Evolutionary conservation across 2,329 filamentous ascomycete species (phyloP).

Genomic region (Cordyceps javanica): DNA sequence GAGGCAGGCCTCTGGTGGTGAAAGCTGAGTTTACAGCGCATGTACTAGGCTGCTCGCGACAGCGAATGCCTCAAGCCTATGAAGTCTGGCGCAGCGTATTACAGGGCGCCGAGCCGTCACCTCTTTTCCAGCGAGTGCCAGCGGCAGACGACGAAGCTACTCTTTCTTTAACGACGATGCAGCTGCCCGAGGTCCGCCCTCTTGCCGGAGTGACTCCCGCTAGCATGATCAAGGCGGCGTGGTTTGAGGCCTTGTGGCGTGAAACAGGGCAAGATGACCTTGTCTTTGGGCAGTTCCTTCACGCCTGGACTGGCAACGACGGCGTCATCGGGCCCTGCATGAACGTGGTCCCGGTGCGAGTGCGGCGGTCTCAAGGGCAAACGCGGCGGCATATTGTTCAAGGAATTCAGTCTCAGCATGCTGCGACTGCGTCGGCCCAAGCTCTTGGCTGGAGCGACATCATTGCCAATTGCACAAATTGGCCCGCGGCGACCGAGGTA

Average conservation of each 20-base stretch:
- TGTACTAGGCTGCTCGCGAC: neutral
- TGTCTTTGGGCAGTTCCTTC: constrained; percentile 3
- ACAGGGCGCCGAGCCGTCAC: neutral
- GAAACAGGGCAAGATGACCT: neutral
- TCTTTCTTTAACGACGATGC: neutral
- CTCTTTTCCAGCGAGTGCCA: neutral
- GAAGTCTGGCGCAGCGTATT: neutral
- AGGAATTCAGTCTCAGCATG: neutral
- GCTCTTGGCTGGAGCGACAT: constrained; percentile 5
- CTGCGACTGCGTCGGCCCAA: neutral
- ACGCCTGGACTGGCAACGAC: constrained; percentile 1
- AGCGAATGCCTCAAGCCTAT: neutral
- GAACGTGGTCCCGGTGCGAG: constrained; percentile 2
- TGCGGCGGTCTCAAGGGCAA: neutral
- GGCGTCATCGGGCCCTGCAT: constrained; percentile 3
- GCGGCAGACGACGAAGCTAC: neutral
- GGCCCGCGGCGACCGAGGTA: neutral
- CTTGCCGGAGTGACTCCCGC: neutral
- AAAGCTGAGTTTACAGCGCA: neutral
- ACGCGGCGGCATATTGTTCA: neutral
- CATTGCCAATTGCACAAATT: neutral
- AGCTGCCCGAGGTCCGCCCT: neutral
- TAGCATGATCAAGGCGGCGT: constrained; percentile 3
- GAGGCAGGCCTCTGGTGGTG: neutral
- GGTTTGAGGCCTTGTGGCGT: neutral